Base-by-base conservation (phyloP, 2,329 filamentous ascomycete species). In the Colletotrichum tropicale region DNA sequence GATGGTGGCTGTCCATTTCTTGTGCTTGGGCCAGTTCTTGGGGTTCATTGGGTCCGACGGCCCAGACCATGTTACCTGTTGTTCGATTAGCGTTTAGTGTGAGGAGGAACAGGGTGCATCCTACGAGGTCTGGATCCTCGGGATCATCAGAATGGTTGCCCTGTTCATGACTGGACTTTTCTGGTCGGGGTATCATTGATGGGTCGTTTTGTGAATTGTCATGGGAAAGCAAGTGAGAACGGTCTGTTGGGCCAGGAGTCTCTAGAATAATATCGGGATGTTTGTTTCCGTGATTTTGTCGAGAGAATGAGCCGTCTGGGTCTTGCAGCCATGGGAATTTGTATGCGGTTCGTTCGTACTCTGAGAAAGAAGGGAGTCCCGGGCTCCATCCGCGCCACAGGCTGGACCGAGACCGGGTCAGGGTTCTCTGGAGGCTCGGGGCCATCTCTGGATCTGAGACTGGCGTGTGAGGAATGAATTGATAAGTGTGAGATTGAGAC, bases 11-110 rank as follows among this genome's bases (percentile, higher is more conserved):
- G 79, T 78, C 83, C 83, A 85, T 75, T 84, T 85, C 76, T 81
- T 80, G 43, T 76, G 55, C 18, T 76, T 79, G 3, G 77, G 79
- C 89, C 90, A 92, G 78, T 91, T 91, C 65, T 82, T 79, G 3
- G 85, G 85, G 71, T 86, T 85, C 5, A 66, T 75, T 3, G 83
- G 84, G 71, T 87, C 85, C 21, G 89, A 82, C 5, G 85, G 83
- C 0, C 87, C 86, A 67, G 86, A 82, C 89, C 89, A 86, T 26
- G 82, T 83, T 10, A 86, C 81, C 84, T 85, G 74, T 9, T 3
- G 18, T 58, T 24, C 24, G 21, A 18, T 65, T 56, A 66, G 60
- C 16, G 15, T 64, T 38, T 6, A 13, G 3, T 55, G n/a, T 26
- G 28, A 26, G 4, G 18, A 36, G 21, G 26, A 34, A 21, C 16